Evolutionary conservation across 208 protist species (phyloP), one percentile per base, ranked within the genome.

Genomic region (Trypanosoma cruzi): DNA sequence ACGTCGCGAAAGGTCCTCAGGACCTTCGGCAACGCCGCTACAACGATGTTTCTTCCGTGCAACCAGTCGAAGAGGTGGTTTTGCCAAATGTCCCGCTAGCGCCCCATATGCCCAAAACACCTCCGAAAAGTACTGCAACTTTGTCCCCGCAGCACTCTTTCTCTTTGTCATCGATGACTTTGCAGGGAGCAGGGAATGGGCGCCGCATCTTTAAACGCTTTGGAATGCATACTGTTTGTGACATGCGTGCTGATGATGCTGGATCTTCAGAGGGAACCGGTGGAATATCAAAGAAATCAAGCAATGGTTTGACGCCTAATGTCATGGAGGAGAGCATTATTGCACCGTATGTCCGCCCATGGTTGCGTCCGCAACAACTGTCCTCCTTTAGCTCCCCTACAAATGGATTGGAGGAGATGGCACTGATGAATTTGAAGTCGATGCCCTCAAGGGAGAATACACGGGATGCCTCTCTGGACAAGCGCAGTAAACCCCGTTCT

Each of bases 141-240:
- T 11, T 4, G 44, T 20, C 44, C 16, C 16, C 16, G 44, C 44
- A 20, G 5, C 44, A 5, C 48, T 50, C 32, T 10, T 60, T 52
- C 31, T 29, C 7, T 22, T 18, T 16, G 7, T 55, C 49, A 16
- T 48, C 28, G 16, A 16, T 20, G 14, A 20, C 34, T 32, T 24
- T 46, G 24, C 53, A 48, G n/a, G 56, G 56, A 1, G 66, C 46
- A 3, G 66, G 55, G 32, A 46, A 46, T 55, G 66, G 55, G 28
- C 66, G 56, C 31, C 66, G 66, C 13, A 71, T 57, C 34, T 71
- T 71, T 55, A 55, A 57, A 48, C 66, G 66, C 50, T 14, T 64
- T 31, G 66, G 66, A 20, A 63, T 64, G 66, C 40, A 52, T 24
- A 58, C 31, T 57, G 32, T 71, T 16, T 56, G 54, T 32, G 56